Evolutionary conservation across 768 basidiomycete species (phyloP).

Genomic region (Boletus rubescentipes): DNA sequence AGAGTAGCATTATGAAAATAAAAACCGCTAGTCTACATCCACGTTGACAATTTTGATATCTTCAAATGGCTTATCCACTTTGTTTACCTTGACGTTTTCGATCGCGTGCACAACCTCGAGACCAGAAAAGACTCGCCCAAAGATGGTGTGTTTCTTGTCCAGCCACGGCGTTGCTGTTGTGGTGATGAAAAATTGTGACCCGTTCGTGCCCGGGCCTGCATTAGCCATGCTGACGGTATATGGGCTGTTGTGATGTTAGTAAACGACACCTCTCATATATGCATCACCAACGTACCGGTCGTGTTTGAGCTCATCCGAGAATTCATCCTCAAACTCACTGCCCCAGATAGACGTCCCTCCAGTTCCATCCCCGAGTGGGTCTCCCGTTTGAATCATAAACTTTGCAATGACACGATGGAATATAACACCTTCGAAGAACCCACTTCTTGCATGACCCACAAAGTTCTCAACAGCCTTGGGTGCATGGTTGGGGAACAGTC

Average conservation of each 20-base stretch:
- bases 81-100: slow-evolving; percentile 86
- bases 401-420: slow-evolving; percentile 99
- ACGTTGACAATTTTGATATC: slow-evolving; percentile 90
- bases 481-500: slow-evolving; percentile 86
- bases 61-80: slow-evolving; percentile 86
- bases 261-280: neutral
- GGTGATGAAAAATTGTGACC: slow-evolving; percentile 98
- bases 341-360: slow-evolving; percentile 93
- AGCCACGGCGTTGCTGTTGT: slow-evolving; percentile 93
- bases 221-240: slow-evolving; percentile 97
- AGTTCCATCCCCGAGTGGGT: slow-evolving; percentile 92
- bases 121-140: slow-evolving; percentile 84
- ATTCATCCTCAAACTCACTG: slow-evolving; percentile 89
- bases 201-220: slow-evolving; percentile 86
- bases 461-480: slow-evolving; percentile 99
- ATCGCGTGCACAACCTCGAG: slow-evolving; percentile 90
- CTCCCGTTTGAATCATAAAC: slow-evolving; percentile 98
- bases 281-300: slow-evolving; percentile 59
- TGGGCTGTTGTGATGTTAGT: slow-evolving; percentile 50
- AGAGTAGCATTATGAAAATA: slow-evolving; percentile 45
- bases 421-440: slow-evolving; percentile 89
- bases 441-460: slow-evolving; percentile 83
- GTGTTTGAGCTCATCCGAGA: slow-evolving; percentile 84
- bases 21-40: slow-evolving; percentile 56
- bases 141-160: slow-evolving; percentile 90